Evolutionary conservation across 1,284 basidiomycete genomes (phyloP).

Genomic region (Fomitopsis pinicola): DNA sequence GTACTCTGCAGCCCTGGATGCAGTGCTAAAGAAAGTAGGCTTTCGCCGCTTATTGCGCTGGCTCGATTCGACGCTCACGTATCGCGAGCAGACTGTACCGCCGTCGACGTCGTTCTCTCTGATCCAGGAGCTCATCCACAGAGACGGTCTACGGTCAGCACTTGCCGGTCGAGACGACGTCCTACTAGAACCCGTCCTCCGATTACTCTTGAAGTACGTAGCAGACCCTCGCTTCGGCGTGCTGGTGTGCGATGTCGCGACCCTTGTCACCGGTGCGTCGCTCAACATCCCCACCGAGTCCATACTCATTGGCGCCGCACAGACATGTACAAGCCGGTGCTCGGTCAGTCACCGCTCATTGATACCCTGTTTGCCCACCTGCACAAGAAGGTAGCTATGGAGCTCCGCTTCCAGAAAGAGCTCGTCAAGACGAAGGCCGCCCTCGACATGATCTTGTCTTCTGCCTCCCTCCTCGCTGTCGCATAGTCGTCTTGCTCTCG

Average conservation of each 20-base stretch:
- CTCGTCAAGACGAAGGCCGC: constrained; percentile 83
- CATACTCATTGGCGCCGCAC: constrained; percentile 1
- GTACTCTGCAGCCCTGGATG: constrained; percentile 92
- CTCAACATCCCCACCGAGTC: neutral
- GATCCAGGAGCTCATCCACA: constrained; percentile 90
- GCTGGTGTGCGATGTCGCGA: constrained; percentile 80
- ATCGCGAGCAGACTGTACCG: constrained; percentile 55
- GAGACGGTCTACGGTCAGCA: constrained; percentile 86
- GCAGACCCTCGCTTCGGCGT: constrained; percentile 90
- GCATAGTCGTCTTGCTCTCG: constrained; percentile 2
- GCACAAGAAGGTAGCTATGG: constrained; percentile 78
- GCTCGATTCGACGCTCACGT: constrained; percentile 2
- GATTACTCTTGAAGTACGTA: constrained; percentile 82
- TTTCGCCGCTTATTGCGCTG: neutral
- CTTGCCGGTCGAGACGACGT: constrained; percentile 92
- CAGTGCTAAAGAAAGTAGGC: constrained; percentile 78
- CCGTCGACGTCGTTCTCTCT: constrained; percentile 88
- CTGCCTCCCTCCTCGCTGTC: constrained; percentile 41
- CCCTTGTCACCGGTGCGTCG: constrained; percentile 77
- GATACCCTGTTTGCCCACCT: constrained; percentile 85
- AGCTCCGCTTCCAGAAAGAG: constrained; percentile 90
- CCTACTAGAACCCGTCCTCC: constrained; percentile 86
- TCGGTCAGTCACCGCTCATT: constrained; percentile 92
- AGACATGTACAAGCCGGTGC: constrained; percentile 91
- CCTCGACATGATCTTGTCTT: constrained; percentile 88